A percentile compares a stretch with the other conserved stretches of the same genome.
These are phyloP conservation scores for Garcia nutans DNA, from an alignment of 345 rosid species.

Conservation along the genomic window DNA sequence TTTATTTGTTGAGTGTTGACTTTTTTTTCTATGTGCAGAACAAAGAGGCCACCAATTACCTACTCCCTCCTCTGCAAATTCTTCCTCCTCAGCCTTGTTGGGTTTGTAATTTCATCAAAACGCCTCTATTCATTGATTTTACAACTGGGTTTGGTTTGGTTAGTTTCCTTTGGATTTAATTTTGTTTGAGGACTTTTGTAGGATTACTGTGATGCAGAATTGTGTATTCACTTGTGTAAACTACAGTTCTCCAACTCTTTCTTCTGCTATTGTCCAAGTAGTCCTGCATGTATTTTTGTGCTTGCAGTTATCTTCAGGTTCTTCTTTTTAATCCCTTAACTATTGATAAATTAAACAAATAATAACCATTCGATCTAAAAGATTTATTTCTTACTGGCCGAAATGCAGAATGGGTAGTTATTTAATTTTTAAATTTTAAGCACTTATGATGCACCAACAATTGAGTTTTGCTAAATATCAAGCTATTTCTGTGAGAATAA, in stretches of 20 bases:
- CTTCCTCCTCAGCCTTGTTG: constrained; percentile 46
- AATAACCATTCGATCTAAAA: too few species aligned
- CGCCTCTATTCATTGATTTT: neutral
- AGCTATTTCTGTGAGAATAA: too few species aligned
- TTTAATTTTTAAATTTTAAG: neutral
- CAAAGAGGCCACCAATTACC: constrained; percentile 38
- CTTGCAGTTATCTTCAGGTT: constrained; percentile 65
- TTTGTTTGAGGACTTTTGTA: constrained; percentile 19
- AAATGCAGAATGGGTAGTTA: constrained; percentile 2
- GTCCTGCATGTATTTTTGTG: constrained; percentile 58
- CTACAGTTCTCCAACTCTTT: constrained; percentile 60
- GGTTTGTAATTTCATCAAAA: constrained; percentile 26
- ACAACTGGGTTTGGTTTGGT: neutral
- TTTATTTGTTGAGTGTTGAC: neutral
- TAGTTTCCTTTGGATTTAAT: neutral
- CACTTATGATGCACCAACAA: neutral
- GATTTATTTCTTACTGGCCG: neutral
- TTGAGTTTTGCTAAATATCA: too few species aligned
- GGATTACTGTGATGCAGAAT: constrained; percentile 52
- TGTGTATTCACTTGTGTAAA: constrained; percentile 46
- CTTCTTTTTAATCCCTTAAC: neutral
- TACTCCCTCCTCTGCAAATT: constrained; percentile 44
- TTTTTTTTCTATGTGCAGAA: constrained; percentile 19
- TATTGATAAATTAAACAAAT: neutral
- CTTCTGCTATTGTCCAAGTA: constrained; percentile 45